Evolutionary conservation across 306 rosid species (phyloP), one percentile per base, ranked within the genome.

Genomic region (Ammopiptanthus mongolicus): DNA sequence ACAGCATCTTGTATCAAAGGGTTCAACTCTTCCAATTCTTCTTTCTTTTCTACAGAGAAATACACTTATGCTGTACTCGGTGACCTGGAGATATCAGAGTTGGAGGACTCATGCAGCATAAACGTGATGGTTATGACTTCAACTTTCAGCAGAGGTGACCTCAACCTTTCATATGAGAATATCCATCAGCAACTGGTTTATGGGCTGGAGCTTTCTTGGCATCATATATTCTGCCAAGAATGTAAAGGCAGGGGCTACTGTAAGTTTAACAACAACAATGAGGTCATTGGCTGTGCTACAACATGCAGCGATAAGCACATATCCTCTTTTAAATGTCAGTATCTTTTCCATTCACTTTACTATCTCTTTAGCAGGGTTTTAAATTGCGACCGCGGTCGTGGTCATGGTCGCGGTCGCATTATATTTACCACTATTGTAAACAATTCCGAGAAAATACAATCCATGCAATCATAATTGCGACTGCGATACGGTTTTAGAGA

Each of bases 151-250:
- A 65, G 36, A 10, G 46, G 5, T 10, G 34, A 52, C 31, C 4
- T 5, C 1, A 64, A 53, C 21, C n/a, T 75, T 52, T 64, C 80
- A 1, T 75, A 53, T 25, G 31, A 22, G 47, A 19, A 75, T 39
- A 64, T 75, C 44, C 66, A 75, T 37, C 46, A 75, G 3, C 28
- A 65, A 17, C 66, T 65, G 71, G 73, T 46, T 75, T 65, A 64
- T 65, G 80, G 80, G 5, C 1, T 75, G 3, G 66, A 75, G 56
- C 80, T 75, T 65, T 75, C 65, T 22, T 75, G 73, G 80, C 4
- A 1, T 3, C 29, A 37, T 6, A 34, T 37, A 14, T 37, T 37
- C 14, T 75, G 73, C 47, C 34, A 52, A 51, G 72, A 75, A 12
- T 75, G 79, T n/a, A 8, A 75, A 63, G 79, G 64, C 4, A n/a